phyloP scores from a whole-genome alignment of 1,139 yeast species.

The Blastobotrys apis region DNA sequence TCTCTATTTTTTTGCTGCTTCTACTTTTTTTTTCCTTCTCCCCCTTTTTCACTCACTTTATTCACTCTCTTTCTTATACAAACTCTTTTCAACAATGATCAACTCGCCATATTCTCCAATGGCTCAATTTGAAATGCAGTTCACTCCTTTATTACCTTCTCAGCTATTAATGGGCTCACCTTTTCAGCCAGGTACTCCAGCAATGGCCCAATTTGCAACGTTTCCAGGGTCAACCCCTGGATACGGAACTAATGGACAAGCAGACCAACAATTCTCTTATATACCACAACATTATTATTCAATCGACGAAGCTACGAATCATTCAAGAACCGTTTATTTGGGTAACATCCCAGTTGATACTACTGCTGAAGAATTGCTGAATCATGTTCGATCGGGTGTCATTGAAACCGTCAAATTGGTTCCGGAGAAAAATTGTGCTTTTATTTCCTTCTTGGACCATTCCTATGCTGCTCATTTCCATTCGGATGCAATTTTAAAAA shows the following conservation, averaged over 20 bases:
- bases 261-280: constrained; percentile 13
- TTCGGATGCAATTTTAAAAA: constrained; percentile 48
- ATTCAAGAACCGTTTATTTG: constrained; percentile 73
- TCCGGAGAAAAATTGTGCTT: constrained; percentile 46
- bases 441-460: constrained; percentile 47
- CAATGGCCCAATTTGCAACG: constrained; percentile 29
- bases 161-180: constrained; percentile 67
- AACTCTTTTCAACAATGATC: constrained; percentile 8
- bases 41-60: background rate
- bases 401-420: constrained; percentile 63
- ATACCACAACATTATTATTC: constrained; percentile 17
- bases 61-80: background rate
- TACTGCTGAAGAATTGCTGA: constrained; percentile 75
- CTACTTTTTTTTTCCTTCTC: background rate
- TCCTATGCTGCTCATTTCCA: constrained; percentile 44
- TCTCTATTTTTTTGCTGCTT: background rate
- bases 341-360: constrained; percentile 86
- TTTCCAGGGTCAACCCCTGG: constrained; percentile 29
- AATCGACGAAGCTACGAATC: constrained; percentile 21
- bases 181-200: constrained; percentile 45
- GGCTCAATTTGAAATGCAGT: constrained; percentile 37
- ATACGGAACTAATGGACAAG: constrained; percentile 1
- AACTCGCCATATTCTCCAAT: constrained; percentile 24
- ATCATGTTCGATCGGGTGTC: constrained; percentile 87
- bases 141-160: constrained; percentile 62